Base-by-base conservation (phyloP, 2,329 filamentous ascomycete genomes). In the Neoascochyta sp. region DNA sequence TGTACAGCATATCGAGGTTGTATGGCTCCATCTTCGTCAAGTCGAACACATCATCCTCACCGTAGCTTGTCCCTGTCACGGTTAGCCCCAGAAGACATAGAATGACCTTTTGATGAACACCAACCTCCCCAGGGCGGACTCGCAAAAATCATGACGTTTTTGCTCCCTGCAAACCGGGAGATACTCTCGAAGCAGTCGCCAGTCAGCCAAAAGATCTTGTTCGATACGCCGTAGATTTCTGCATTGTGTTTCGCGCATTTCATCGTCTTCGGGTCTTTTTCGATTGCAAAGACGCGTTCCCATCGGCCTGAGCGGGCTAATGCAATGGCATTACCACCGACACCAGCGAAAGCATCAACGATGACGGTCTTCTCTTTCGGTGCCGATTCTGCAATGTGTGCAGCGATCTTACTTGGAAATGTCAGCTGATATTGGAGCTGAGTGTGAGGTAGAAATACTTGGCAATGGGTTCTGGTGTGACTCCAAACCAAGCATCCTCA, bases 171-270 rank as follows among this genome's bases (percentile, higher is more conserved):
- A 22, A 77, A 65, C 29, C 71, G 64, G 19, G 64, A 67, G 14
- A 94, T 63, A 26, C 80, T 78, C 19, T 85, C 74, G 54, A 98
- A 93, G 57, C 84, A 92, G 64, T 96, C 89, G 4, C 83, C 89
- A 32, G 84, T 71, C 20, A 95, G 75, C 83, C 88, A 98, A 32
- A 80, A 84, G 50, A 98, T 90, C 53, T 78, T 79, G 27, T 81
- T 75, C 3, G 70, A 68, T 0, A 95, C 84, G 3, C 83, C 89
- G 57, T 95, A 94, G 24, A 96, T 69, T 32, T 78, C 71, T 6
- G 92, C 88, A 59, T 98, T 98, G 60, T 93, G 81, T 66, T 94
- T 89, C 15, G 88, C 92, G 63, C 93, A 98, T 24, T 82, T 81
- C 5, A 98, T 74, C 1, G 85, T 86, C 7, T 80, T 75, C 3